These are phyloP conservation scores for Powellomyces hirtus DNA, from an alignment of 192 early-diverging fungal genomes.

Conservation along the genomic window DNA sequence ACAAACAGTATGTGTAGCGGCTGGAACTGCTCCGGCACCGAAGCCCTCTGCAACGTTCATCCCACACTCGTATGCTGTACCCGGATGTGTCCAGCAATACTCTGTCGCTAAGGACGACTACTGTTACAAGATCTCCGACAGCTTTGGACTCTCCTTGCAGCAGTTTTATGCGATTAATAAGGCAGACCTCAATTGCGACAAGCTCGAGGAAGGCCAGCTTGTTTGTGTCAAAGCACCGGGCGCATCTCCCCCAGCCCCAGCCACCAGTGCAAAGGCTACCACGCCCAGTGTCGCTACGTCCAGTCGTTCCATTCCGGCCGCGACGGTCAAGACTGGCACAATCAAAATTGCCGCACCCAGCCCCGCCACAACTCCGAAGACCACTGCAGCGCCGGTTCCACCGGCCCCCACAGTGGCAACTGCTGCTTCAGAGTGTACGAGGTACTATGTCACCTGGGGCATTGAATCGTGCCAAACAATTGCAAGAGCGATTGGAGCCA, in stretches of 20 bases:
- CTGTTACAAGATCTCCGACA: neutral
- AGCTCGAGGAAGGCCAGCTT: neutral
- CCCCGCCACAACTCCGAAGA: too few species aligned
- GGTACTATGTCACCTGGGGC: neutral
- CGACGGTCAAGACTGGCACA: too few species aligned
- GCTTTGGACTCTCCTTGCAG: neutral
- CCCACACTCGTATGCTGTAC: neutral
- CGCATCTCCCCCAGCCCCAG: too few species aligned
- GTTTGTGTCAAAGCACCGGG: neutral
- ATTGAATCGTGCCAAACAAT: neutral
- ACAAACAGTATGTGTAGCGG: neutral
- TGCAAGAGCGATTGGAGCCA: neutral
- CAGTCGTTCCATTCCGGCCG: too few species aligned
- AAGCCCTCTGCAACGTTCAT: neutral
- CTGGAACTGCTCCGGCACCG: neutral
- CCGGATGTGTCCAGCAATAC: neutral
- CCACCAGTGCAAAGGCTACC: too few species aligned
- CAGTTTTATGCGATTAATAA: neutral
- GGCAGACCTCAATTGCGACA: neutral
- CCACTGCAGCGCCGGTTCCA: neutral
- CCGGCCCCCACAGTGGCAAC: neutral
- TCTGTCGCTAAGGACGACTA: neutral
- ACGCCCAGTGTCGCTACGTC: too few species aligned
- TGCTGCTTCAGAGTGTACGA: neutral
- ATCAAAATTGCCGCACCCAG: too few species aligned